A percentile compares a stretch with the other conserved stretches of the same genome.
phyloP scores from a whole-genome alignment of 1,284 basidiomycete genomes.

The Ceratobasidium sp. region DNA sequence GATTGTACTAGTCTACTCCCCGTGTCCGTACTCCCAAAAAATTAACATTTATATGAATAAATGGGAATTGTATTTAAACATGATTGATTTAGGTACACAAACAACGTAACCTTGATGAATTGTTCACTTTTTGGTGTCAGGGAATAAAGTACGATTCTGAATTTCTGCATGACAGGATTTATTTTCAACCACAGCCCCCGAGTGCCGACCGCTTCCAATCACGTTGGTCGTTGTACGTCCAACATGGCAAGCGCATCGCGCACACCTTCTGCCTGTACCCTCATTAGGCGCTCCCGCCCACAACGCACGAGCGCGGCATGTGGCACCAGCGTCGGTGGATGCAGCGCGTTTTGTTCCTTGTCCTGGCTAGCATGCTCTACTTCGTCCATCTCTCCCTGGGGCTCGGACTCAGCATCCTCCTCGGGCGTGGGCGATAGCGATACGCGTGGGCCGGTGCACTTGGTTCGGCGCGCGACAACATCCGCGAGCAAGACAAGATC shows the following conservation, averaged over 20 bases:
- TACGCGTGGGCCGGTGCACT: constrained; percentile 75
- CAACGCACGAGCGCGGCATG: constrained; percentile 59
- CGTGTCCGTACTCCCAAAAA: neutral
- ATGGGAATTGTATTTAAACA: too few species aligned
- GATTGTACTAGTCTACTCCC: neutral
- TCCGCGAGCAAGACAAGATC: constrained; percentile 83
- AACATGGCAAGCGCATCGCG: constrained; percentile 77
- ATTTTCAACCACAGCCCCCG: neutral
- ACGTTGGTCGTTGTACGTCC: constrained; percentile 56
- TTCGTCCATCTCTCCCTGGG: neutral
- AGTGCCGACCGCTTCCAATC: too few species aligned
- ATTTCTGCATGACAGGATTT: too few species aligned
- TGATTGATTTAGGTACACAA: too few species aligned
- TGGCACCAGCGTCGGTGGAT: constrained; percentile 57
- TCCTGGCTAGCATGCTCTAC: neutral
- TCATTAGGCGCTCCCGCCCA: constrained; percentile 62
- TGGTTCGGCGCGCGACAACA: constrained; percentile 82
- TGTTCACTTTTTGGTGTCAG: neutral
- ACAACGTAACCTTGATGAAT: neutral
- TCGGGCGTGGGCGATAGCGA: constrained; percentile 67
- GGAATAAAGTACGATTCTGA: too few species aligned
- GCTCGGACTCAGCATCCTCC: neutral
- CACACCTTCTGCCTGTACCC: constrained; percentile 79
- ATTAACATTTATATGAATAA: neutral
- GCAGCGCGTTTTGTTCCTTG: neutral